Percentiles rank a stretch among this genome's conserved stretches.
These are phyloP conservation scores for Artomyces pyxidatus DNA, from an alignment of 768 basidiomycete genomes.

Conservation along the genomic window DNA sequence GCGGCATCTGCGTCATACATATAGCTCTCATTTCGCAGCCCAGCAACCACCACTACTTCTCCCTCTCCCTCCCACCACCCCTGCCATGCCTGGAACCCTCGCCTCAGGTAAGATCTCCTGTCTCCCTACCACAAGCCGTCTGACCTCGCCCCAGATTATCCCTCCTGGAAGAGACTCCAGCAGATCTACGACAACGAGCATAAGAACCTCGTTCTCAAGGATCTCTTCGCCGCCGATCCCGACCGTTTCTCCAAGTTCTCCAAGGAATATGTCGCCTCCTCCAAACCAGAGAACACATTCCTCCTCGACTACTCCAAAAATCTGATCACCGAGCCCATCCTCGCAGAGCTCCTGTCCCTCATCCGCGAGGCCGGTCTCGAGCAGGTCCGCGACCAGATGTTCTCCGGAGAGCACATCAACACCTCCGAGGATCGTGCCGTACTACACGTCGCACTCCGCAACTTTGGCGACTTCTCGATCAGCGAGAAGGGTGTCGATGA, in stretches of 20 bases:
- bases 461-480: conserved; percentile 71
- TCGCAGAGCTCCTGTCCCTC: conserved; percentile 68
- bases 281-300: conserved; percentile 66
- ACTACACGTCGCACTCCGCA: conserved; percentile 87
- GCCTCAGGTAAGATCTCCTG: conserved; percentile 12
- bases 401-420: conserved; percentile 94
- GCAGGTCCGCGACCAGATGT: conserved; percentile 85
- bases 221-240: conserved; percentile 88
- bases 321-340: conserved; percentile 80
- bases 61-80: neutral
- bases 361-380: conserved; percentile 85
- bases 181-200: conserved; percentile 66
- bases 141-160: conserved; percentile 52
- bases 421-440: conserved; percentile 97
- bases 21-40: too few relatives aligned
- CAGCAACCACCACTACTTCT: too few relatives aligned
- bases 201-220: conserved; percentile 73
- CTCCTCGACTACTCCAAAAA: conserved; percentile 98
- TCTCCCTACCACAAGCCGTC: neutral
- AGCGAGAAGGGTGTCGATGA: conserved; percentile 74
- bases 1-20: too few relatives aligned
- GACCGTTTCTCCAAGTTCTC: conserved; percentile 83
- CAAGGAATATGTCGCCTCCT: conserved; percentile 58
- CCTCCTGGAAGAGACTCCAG: conserved; percentile 89
- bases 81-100: conserved; percentile 14